Evolutionary conservation across 495 filamentous ascomycete species (phyloP), one percentile per base, ranked within the genome.

Genomic region (Elaphomyces granulatus): DNA sequence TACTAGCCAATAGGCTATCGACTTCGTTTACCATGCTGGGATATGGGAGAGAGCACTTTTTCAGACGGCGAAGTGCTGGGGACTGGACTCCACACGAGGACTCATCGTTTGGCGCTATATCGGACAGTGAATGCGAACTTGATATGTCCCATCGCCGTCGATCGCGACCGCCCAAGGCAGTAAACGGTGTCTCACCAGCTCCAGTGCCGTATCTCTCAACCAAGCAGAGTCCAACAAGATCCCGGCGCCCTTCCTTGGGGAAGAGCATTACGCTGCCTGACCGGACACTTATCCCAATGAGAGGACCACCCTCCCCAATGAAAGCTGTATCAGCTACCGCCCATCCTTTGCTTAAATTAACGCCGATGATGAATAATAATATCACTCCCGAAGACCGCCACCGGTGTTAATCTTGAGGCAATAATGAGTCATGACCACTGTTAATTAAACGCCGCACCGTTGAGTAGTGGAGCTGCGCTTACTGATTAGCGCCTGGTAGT

Each of bases 341-440:
- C 23, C 51, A 50, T 32, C 46, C 55, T 23, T 35, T 45, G n/a
- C 50, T 60, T 4, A 55, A 44, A 30, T 57, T 60, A 56, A 60
- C 56, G 12, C 47, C 53, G 10, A 44, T 46, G 2, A 20, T 28
- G 23, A 12, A 28, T 12, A 12, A 6, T 6, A 12, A 6, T 28
- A n/a, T n/a, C n/a, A n/a, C n/a, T n/a, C 23, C 12, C 12, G 23
- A 28, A 12, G 23, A 12, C 23, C 23, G 23, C 23, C 23, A 28
- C 23, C 23, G n/a, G n/a, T n/a, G n/a, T n/a, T n/a, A n/a, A n/a
- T n/a, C n/a, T n/a, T n/a, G n/a, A n/a, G n/a, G n/a, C n/a, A n/a
- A n/a, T n/a, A n/a, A n/a, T n/a, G n/a, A n/a, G n/a, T n/a, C n/a
- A n/a, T n/a, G n/a, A n/a, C n/a, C n/a, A n/a, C n/a, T n/a, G n/a